Evolutionary conservation across 106 monocot species (phyloP).

Genomic region (Ottelia alismoides): DNA sequence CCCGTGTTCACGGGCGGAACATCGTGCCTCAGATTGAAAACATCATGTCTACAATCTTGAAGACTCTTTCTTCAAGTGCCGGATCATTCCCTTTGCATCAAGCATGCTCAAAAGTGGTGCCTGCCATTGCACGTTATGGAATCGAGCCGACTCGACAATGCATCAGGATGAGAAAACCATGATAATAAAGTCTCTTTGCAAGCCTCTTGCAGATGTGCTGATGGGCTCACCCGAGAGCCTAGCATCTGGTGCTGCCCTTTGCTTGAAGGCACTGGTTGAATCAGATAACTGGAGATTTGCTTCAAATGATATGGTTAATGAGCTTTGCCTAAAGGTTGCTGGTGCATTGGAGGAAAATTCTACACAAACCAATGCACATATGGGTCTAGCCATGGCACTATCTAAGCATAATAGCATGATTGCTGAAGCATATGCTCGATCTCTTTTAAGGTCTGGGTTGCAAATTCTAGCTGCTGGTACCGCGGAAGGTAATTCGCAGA

Average conservation of each 20-base stretch:
- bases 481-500: slow-evolving; percentile 64
- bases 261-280: slow-evolving; percentile 73
- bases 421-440: slow-evolving; percentile 77
- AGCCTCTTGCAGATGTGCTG: slow-evolving; percentile 56
- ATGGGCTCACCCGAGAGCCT: slow-evolving; percentile 49
- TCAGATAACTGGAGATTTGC: slow-evolving; percentile 78
- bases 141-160: slow-evolving; percentile 72
- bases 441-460: slow-evolving; percentile 64
- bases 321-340: slow-evolving; percentile 70
- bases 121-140: slow-evolving; percentile 84
- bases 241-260: slow-evolving; percentile 77
- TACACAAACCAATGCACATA: slow-evolving; percentile 70
- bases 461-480: slow-evolving; percentile 25
- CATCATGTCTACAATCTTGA: slow-evolving; percentile 78
- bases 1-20: slow-evolving; percentile 78
- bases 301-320: slow-evolving; percentile 54
- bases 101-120: slow-evolving; percentile 89
- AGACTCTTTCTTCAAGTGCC: slow-evolving; percentile 59
- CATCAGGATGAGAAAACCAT: slow-evolving; percentile 48
- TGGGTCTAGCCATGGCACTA: slow-evolving; percentile 81
- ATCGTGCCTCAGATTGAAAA: slow-evolving; percentile 84
- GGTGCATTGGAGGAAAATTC: slow-evolving; percentile 64
- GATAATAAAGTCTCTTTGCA: slow-evolving; percentile 67
- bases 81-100: slow-evolving; percentile 89
- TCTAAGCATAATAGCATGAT: slow-evolving; percentile 67